Evolutionary conservation across 768 basidiomycete species (phyloP), one percentile per base, ranked within the genome.

Genomic region (Mycena olivaceomarginata): DNA sequence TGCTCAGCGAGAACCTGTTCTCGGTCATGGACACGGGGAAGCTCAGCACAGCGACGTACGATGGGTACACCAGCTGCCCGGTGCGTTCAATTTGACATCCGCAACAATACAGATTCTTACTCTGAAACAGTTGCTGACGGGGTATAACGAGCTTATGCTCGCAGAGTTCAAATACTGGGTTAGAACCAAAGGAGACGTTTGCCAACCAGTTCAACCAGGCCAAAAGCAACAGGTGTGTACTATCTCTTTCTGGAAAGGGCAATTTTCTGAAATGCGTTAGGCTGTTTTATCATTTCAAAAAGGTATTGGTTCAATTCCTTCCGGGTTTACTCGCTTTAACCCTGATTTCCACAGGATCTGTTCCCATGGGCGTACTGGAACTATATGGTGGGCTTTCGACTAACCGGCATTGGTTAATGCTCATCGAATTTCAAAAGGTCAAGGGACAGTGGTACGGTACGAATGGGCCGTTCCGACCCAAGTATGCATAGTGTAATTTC

Each of bases 111-210:
- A 80, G 39, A 74, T 75, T 12, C 76, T 74, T 51, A 78, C 25
- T 63, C 15, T 65, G 40, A 48, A 31, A 39, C 76, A 96, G 95
- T 89, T 96, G 10, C 88, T 96, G 78, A 96, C 95, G 59, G 95
- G 94, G 40, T 96, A 96, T 80, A 95, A 94, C 20, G 89, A 95
- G 85, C 85, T 96, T 56, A 91, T 99, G 92, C 89, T 99, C 70
- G 94, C 96, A 39, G 98, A 99, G 85, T 99, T 99, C 90, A 96
- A 95, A 84, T 99, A 99, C 84, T n/a, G 97, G 96, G 18, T 86
- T 94, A 1, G 91, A 94, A 82, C 96, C 97, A 1, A 94, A 97
- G 80, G 98, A 99, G 86, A 91, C 95, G 0, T 99, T 99, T 82
- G 86, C 90, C 18, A 82, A 85, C 4, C 86, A 91, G 80, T 85